Conservation (phyloP, 352 stramenopile genomes). For the Pythium plurisporium region DNA sequence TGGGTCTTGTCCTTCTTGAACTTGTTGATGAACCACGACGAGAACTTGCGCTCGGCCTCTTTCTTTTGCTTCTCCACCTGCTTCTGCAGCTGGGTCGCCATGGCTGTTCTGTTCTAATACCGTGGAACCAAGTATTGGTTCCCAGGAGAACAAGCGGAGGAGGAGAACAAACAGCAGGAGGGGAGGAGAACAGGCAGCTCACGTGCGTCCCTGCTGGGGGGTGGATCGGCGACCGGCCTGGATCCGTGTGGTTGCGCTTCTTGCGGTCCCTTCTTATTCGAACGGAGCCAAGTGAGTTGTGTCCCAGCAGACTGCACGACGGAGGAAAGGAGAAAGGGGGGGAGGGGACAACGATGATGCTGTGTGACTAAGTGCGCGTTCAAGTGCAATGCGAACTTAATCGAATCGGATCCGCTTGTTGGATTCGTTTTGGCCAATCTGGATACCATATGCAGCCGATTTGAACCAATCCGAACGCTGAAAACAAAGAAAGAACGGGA, state of each 20-base stretch:
- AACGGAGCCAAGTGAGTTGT: conserved; percentile 18
- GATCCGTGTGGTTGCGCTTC: no score
- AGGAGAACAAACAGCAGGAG: no score
- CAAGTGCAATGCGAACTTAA: conserved; percentile 24
- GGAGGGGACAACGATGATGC: neutral
- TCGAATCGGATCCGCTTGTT: neutral
- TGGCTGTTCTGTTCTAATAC: no score
- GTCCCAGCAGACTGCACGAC: conserved; percentile 4
- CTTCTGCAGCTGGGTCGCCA: conserved; percentile 35
- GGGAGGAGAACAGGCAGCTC: no score
- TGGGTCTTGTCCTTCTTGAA: conserved; percentile 60
- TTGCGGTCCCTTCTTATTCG: conserved; percentile 25
- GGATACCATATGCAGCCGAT: neutral
- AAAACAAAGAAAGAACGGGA: conserved; percentile 10
- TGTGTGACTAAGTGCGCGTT: conserved; percentile 20
- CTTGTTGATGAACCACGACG: conserved; percentile 66
- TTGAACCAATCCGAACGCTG: neutral
- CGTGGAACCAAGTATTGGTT: no score
- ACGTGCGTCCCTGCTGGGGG: no score
- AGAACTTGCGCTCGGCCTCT: conserved; percentile 50
- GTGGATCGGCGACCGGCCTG: no score
- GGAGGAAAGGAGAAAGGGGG: conserved; percentile 12
- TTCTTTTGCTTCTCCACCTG: conserved; percentile 53
- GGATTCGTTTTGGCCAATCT: conserved; percentile 1
- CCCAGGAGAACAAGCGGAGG: no score